A percentile compares a stretch with the other conserved stretches of the same genome.
phyloP scores from a whole-genome alignment of 148 eudicot genomes.

The Chenopodium quinoa region DNA sequence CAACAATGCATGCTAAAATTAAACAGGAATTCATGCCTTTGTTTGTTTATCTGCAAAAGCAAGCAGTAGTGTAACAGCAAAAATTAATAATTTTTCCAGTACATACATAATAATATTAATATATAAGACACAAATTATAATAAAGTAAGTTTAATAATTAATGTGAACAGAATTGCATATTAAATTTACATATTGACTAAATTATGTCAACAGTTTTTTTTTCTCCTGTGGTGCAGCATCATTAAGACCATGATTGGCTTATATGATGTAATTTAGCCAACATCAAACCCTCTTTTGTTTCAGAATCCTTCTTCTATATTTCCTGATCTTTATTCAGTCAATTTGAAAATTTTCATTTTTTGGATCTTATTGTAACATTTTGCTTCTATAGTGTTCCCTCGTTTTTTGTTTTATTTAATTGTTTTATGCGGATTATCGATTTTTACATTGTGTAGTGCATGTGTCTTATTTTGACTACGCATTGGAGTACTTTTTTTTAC shows the following conservation, averaged over 20 bases:
- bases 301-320: background rate
- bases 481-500: no score
- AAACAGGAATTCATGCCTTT: slow-evolving; percentile 22
- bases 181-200: slow-evolving; percentile 9
- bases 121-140: background rate
- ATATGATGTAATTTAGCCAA: slow-evolving; percentile 27
- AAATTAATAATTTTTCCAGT: background rate
- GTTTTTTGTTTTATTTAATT: no score
- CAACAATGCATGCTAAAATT: slow-evolving; percentile 26
- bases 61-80: background rate
- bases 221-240: slow-evolving; percentile 1
- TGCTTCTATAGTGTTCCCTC: no score
- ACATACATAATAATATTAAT: background rate
- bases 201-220: background rate
- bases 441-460: no score
- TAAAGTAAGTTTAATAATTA: background rate
- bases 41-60: slow-evolving; percentile 22
- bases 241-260: slow-evolving; percentile 32
- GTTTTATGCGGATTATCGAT: no score
- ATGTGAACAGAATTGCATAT: background rate
- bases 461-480: no score
- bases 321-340: slow-evolving; percentile 10
- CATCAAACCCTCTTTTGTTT: slow-evolving; percentile 15
- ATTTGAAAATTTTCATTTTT: background rate
- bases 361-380: background rate